phyloP scores from a whole-genome alignment of 257 asterid genomes.

The Leonotis leonurus region DNA sequence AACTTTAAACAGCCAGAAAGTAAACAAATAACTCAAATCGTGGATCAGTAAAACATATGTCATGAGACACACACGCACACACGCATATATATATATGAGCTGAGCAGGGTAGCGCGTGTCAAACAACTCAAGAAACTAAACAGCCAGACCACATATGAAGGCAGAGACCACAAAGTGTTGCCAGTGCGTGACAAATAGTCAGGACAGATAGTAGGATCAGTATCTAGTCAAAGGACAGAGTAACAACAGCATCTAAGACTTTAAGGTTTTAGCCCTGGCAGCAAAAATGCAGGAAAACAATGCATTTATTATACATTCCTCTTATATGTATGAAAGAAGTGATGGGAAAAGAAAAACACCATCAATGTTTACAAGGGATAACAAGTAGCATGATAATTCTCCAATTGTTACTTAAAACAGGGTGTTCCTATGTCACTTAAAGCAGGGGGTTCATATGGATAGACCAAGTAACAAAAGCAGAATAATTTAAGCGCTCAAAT shows the following conservation, averaged over 20 bases:
- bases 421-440: background rate
- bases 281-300: background rate
- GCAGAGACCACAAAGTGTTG: background rate
- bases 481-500: background rate
- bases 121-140: background rate
- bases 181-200: background rate
- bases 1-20: background rate
- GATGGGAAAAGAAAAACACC: background rate
- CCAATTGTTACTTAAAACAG: constrained; percentile 8
- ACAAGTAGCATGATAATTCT: background rate
- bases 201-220: constrained; percentile 1
- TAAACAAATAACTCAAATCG: background rate
- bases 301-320: background rate
- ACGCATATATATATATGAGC: background rate
- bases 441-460: background rate
- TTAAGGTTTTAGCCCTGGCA: background rate
- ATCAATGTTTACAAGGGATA: background rate
- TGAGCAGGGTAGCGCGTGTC: background rate
- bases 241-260: background rate
- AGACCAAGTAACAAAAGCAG: background rate
- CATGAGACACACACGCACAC: background rate
- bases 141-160: background rate
- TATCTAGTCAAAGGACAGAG: background rate
- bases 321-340: background rate
- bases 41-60: background rate